Evolutionary conservation across 169 alveolate genomes (phyloP), one percentile per base, ranked within the genome.

Genomic region (Babesia ovis): DNA sequence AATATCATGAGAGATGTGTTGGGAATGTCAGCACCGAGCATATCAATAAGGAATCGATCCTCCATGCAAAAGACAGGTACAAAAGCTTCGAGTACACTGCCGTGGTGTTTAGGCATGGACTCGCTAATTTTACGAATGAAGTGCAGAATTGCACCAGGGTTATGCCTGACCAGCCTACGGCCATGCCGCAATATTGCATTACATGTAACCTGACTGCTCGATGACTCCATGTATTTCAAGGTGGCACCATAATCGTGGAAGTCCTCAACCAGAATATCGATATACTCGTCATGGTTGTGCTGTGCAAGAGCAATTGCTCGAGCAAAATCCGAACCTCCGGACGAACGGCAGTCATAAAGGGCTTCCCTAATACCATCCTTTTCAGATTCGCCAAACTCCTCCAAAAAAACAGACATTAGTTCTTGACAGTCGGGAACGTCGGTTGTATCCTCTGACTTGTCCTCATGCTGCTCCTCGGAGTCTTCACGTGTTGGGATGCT

Each of bases 231-330:
- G 68, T 58, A 51, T 35, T 61, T 70, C 70, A 54, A 43, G 9
- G 87, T 81, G 2, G 51, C 56, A 29, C 57, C 45, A 55, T 59
- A 79, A 46, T 79, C 77, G 56, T 58, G 58, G 58, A 70, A 71
- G 71, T 79, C 87, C 57, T 79, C 87, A 12, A 79, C 51, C 37
- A 79, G 66, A 14, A 79, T 79, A 64, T 68, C 55, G 11, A 79
- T 39, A 56, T 61, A 69, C 77, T 79, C 83, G 45, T 70, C 62
- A 57, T 62, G 54, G 70, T 79, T 64, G 53, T 69, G 68, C 61
- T 62, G 83, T 31, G 70, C 56, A n/a, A 50, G 61, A 6, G 87
- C 82, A 16, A 79, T 64, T 3, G 55, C 58, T 18, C 77, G 66
- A 11, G 87, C 87, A 56, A 79, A 79, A 20, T 59, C 77, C 42